These are phyloP conservation scores for Neonectria hederae DNA, from an alignment of 2,329 filamentous ascomycete species.

Conservation along the genomic window DNA sequence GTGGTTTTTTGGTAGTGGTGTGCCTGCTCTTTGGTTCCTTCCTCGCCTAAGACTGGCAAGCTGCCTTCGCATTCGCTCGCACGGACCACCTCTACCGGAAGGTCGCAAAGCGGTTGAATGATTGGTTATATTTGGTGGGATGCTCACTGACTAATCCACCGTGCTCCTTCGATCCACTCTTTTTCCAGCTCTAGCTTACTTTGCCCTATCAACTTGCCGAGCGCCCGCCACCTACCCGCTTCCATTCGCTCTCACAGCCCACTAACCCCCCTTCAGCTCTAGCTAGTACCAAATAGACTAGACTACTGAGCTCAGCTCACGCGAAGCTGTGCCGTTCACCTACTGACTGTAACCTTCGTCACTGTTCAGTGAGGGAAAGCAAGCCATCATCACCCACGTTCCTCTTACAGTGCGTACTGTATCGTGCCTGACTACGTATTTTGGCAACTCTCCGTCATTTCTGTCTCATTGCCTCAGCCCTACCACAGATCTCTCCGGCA, in stretches of 20 bases:
- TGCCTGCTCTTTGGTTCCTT: not conserved
- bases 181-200: not conserved
- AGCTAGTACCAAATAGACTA: not conserved
- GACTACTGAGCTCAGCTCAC: not conserved
- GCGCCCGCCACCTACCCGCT: not conserved
- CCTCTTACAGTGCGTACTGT: not conserved
- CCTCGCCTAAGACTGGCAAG: not conserved
- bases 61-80: slow-evolving; percentile 27
- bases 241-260: not conserved
- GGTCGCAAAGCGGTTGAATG: not conserved
- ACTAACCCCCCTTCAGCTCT: not conserved
- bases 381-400: not conserved
- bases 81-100: slow-evolving; percentile 23
- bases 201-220: not conserved
- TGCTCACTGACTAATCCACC: slow-evolving; percentile 8
- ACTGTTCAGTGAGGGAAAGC: not conserved
- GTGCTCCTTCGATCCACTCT: not conserved
- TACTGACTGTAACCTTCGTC: not conserved
- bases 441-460: not conserved
- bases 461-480: not conserved
- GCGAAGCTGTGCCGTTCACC: slow-evolving; percentile 1
- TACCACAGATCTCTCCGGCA: not conserved
- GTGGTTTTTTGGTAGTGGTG: not conserved
- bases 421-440: not conserved
- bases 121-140: not conserved